Percentiles rank a stretch among this genome's conserved stretches.
Conservation (phyloP, 2,329 filamentous ascomycete genomes). For the Phoma sp. region DNA sequence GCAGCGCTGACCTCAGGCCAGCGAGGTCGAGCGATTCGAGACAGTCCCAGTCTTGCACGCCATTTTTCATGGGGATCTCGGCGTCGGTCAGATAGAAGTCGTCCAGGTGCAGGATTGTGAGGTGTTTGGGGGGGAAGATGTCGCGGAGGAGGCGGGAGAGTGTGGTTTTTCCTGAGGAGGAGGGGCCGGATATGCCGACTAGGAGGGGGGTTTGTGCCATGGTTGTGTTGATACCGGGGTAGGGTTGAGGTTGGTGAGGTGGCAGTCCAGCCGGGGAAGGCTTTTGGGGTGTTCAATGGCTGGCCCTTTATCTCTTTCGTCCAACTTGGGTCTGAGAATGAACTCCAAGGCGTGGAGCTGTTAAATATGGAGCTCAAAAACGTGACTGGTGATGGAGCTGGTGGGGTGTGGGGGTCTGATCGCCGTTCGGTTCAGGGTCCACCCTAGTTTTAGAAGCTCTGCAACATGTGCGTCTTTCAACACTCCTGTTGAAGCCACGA, state of each 20-base stretch:
- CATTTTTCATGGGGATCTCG: conserved; percentile 62
- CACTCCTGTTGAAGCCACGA: conserved; percentile 10
- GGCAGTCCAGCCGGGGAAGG: no score
- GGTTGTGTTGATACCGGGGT: no score
- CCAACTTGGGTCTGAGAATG: no score
- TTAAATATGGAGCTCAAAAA: background rate
- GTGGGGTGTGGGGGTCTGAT: conserved; percentile 16
- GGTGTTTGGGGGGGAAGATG: conserved; percentile 67
- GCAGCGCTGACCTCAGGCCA: conserved; percentile 70
- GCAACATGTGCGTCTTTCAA: conserved; percentile 12
- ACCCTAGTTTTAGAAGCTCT: conserved; percentile 10
- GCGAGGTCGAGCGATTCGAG: conserved; percentile 76
- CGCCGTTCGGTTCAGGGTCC: conserved; percentile 12
- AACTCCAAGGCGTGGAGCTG: no score
- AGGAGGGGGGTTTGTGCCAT: conserved; percentile 57
- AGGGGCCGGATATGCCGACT: conserved; percentile 85
- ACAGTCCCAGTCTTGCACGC: conserved; percentile 89
- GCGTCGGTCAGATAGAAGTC: conserved; percentile 90
- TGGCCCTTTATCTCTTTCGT: no score
- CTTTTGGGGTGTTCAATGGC: no score
- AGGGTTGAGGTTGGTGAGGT: no score
- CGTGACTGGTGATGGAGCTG: conserved; percentile 10
- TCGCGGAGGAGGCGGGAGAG: conserved; percentile 82
- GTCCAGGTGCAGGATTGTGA: conserved; percentile 90
- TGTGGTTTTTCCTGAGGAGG: conserved; percentile 94